These are phyloP conservation scores for Eucalyptus marginata DNA, from an alignment of 345 rosid genomes.

Conservation along the genomic window DNA sequence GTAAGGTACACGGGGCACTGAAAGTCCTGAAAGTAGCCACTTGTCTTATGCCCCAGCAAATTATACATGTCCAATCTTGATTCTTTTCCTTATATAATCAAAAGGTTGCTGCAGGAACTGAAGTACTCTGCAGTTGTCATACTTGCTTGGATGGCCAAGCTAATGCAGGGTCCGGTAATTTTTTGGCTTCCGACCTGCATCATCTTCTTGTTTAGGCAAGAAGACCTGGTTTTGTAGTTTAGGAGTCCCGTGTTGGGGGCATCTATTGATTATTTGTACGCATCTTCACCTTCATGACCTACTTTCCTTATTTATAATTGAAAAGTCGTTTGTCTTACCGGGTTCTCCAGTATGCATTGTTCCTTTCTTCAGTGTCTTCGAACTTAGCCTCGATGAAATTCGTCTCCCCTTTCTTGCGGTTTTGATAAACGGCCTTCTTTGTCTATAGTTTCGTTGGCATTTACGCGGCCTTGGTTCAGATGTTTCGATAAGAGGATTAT, in stretches of 20 bases:
- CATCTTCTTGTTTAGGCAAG: not conserved
- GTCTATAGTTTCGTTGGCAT: not conserved
- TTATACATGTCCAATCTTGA: not conserved
- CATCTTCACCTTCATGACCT: not conserved
- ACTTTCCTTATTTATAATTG: not conserved
- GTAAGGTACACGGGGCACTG: not conserved
- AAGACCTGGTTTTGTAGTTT: not conserved
- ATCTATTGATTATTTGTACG: not conserved
- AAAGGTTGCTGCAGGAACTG: not conserved
- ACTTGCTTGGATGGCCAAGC: not conserved
- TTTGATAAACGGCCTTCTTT: not conserved
- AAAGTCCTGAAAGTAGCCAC: not conserved
- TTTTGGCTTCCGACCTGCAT: not conserved
- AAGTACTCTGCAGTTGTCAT: not conserved
- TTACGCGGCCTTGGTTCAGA: not conserved
- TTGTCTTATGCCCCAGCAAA: not conserved
- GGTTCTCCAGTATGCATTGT: not conserved
- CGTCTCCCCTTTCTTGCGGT: not conserved
- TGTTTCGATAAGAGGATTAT: not conserved
- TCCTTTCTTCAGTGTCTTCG: not conserved
- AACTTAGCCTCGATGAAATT: not conserved
- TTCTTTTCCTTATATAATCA: not conserved
- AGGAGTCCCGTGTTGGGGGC: not conserved
- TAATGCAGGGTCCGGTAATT: not conserved
- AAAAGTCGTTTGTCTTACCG: not conserved